A percentile compares a stretch with the other conserved stretches of the same genome.
Evolutionary conservation across 306 rosid species (phyloP).

Genomic region (Citrullus mucosospermus): DNA sequence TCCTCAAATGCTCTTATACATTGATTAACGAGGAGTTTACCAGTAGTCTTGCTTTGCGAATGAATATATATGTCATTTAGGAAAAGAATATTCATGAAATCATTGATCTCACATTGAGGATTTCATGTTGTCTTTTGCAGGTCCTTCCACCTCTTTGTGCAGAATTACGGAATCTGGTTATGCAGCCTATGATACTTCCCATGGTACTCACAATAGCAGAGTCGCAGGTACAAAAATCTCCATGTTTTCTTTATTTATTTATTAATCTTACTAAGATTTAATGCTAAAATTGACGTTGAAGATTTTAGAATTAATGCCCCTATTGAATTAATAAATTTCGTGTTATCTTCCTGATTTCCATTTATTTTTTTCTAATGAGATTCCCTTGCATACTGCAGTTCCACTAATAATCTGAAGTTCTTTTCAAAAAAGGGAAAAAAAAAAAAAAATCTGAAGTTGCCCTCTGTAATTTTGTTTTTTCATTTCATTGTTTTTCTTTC

Average conservation of each 20-base stretch:
- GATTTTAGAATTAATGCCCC: neutral
- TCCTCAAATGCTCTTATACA: neutral
- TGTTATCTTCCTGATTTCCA: neutral
- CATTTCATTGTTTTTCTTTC: neutral
- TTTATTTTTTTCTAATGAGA: neutral
- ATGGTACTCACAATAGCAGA: slow-evolving; percentile 98
- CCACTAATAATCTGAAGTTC: neutral
- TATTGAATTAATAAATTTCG: neutral
- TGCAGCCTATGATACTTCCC: slow-evolving; percentile 98
- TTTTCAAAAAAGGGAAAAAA: no score
- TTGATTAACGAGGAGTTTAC: neutral
- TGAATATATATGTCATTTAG: neutral
- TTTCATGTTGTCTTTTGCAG: slow-evolving; percentile 33
- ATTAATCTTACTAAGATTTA: neutral
- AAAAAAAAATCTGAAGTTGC: neutral
- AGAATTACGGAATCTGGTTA: slow-evolving; percentile 89
- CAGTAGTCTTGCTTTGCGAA: neutral
- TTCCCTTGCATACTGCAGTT: neutral
- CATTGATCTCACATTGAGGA: slow-evolving; percentile 1
- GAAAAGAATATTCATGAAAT: neutral
- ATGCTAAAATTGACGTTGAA: neutral
- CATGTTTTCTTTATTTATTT: neutral
- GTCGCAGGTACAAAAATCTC: slow-evolving; percentile 63
- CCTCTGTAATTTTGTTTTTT: neutral
- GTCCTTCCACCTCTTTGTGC: slow-evolving; percentile 99